Evolutionary conservation across 2,329 filamentous ascomycete genomes (phyloP), one percentile per base, ranked within the genome.

Genomic region (Tolypocladium cylindrosporum): DNA sequence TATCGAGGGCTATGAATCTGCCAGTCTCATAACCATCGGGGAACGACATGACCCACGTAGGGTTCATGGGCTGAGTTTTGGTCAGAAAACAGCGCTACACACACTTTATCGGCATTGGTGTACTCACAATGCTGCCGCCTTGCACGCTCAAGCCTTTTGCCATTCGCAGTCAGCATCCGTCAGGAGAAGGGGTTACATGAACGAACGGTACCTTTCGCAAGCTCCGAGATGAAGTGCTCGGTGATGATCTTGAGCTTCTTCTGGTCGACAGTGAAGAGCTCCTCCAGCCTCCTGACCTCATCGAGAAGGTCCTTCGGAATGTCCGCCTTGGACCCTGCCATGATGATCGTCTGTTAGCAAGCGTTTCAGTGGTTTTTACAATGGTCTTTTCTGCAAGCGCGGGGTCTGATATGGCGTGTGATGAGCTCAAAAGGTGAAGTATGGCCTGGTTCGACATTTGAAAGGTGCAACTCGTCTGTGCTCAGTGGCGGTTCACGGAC

Each of bases 21-120:
- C 93, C 93, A 10, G 86, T 89, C 74, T 97, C 93, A 64, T 92
- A 74, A 63, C 93, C 93, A 69, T 88, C 88, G 27, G 93, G 93
- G 72, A 91, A 91, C 53, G 84, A 84, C 85, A 96, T 91, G 62
- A 95, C 91, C 93, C 93, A 97, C 58, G 92, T 96, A 59, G 93
- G 89, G 76, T 97, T 97, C 93, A 97, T 97, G 60, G 93, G 92
- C 90, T 96, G 54, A 8, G 37, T 7, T 24, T 11, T n/a, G 13
- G 51, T 71, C 61, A 68, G 69, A 59, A 10, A 4, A 13, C 31
- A 56, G 31, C 41, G 24, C 4, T 24, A 24, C 40, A 34, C 13
- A 43, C 9, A n/a, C 19, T 24, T 27, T 3, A 39, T 37, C 14
- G n/a, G 24, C 24, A 14, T 27, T 48, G 16, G 34, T 50, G 10